Conservation (phyloP, 441 rosid genomes). For the Euphorbia schlechtendalii region DNA sequence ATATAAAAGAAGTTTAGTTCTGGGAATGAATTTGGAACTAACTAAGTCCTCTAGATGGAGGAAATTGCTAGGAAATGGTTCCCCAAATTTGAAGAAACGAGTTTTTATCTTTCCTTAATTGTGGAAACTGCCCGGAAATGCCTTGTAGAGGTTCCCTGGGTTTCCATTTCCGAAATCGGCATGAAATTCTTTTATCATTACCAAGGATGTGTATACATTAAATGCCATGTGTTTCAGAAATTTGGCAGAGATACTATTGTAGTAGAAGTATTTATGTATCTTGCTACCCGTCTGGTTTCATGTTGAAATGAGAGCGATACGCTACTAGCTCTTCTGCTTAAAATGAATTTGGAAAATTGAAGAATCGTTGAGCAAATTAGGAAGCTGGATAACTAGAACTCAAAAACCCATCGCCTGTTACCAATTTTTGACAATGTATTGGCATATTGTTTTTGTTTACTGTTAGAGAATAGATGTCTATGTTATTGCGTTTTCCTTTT, state of each 20-base stretch:
- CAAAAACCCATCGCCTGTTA: background rate
- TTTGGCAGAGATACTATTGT: background rate
- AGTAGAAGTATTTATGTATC: conserved; percentile 3
- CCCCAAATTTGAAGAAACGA: too few relatives aligned
- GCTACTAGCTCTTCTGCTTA: background rate
- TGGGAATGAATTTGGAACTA: too few relatives aligned
- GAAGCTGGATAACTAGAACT: conserved; percentile 1
- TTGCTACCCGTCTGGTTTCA: background rate
- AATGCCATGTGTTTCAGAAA: background rate
- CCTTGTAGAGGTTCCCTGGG: too few relatives aligned
- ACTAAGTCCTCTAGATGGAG: too few relatives aligned
- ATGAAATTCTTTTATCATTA: background rate
- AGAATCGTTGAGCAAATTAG: background rate
- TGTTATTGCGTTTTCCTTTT: background rate
- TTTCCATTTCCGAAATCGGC: too few relatives aligned
- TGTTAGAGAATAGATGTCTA: background rate
- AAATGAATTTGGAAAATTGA: background rate
- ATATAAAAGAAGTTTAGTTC: too few relatives aligned
- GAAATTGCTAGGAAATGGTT: too few relatives aligned
- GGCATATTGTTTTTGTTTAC: background rate
- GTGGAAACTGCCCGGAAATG: too few relatives aligned
- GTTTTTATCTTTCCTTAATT: too few relatives aligned
- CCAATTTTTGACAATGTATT: background rate
- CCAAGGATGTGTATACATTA: background rate
- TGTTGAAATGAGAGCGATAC: background rate